Evolutionary conservation across 306 rosid species (phyloP).

Genomic region (Senna tora): DNA sequence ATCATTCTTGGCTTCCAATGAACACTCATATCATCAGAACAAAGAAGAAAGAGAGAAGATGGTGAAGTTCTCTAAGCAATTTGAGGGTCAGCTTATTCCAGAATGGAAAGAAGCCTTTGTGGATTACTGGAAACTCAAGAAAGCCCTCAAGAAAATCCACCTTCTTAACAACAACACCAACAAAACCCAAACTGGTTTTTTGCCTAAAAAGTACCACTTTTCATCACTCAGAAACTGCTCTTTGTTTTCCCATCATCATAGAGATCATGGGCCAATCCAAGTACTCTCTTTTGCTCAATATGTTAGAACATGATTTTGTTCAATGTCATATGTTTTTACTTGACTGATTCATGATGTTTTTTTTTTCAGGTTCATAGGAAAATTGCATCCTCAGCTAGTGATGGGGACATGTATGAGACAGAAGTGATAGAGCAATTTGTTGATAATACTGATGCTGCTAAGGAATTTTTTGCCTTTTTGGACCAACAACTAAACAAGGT

Average conservation of each 20-base stretch:
- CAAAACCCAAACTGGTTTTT: conserved; percentile 37
- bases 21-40: too few relatives aligned
- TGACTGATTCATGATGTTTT: not conserved
- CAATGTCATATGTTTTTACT: conserved; percentile 10
- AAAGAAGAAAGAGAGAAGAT: conserved; percentile 52
- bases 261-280: conserved; percentile 84
- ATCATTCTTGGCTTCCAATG: conserved; percentile 51
- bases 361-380: conserved; percentile 80
- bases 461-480: conserved; percentile 75
- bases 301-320: not conserved
- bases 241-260: conserved; percentile 63
- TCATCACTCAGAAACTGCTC: conserved; percentile 63
- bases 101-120: conserved; percentile 99
- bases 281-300: conserved; percentile 49
- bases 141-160: conserved; percentile 72
- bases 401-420: conserved; percentile 85
- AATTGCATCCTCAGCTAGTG: conserved; percentile 73
- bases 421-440: conserved; percentile 82
- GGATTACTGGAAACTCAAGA: conserved; percentile 87
- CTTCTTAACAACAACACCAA: conserved; percentile 43
- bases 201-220: conserved; percentile 47
- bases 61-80: conserved; percentile 95
- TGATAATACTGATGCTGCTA: conserved; percentile 71
- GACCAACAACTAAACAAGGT: conserved; percentile 92
- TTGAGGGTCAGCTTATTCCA: conserved; percentile 88